A percentile compares a stretch with the other conserved stretches of the same genome.
These are phyloP conservation scores for Eucalyptus albens DNA, from an alignment of 345 rosid genomes.

Conservation along the genomic window DNA sequence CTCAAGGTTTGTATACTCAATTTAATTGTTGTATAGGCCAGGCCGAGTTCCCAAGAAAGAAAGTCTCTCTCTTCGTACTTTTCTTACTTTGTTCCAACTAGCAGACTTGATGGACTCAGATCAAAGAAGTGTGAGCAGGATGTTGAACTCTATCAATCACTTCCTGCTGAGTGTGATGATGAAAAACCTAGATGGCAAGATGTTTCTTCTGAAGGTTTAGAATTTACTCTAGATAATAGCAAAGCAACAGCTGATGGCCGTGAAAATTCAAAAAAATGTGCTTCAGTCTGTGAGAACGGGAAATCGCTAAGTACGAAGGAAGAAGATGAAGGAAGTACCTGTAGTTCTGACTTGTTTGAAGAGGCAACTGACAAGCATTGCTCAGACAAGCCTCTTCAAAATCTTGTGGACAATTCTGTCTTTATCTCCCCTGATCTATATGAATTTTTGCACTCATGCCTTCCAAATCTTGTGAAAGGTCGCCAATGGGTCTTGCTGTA, in stretches of 20 bases:
- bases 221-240: background rate
- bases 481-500: slow-evolving; percentile 80
- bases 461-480: slow-evolving; percentile 85
- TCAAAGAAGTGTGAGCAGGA: slow-evolving; percentile 18
- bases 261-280: background rate
- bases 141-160: slow-evolving; percentile 22
- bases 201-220: slow-evolving; percentile 4
- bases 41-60: slow-evolving; percentile 22
- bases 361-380: slow-evolving; percentile 24
- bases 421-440: slow-evolving; percentile 54
- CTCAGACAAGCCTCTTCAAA: slow-evolving; percentile 17
- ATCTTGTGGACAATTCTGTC: slow-evolving; percentile 44
- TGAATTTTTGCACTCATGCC: slow-evolving; percentile 62
- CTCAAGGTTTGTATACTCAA: slow-evolving; percentile 1
- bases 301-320: background rate
- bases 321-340: slow-evolving; percentile 11
- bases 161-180: slow-evolving; percentile 25
- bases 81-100: slow-evolving; percentile 18
- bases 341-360: slow-evolving; percentile 25
- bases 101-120: slow-evolving; percentile 20
- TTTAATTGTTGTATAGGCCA: slow-evolving; percentile 32
- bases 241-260: background rate
- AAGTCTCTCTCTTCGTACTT: slow-evolving; percentile 37
- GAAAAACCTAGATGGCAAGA: slow-evolving; percentile 16
- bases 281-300: background rate